Conservation (phyloP, 73 alveolate species). For the Paramecium caudatum region DNA sequence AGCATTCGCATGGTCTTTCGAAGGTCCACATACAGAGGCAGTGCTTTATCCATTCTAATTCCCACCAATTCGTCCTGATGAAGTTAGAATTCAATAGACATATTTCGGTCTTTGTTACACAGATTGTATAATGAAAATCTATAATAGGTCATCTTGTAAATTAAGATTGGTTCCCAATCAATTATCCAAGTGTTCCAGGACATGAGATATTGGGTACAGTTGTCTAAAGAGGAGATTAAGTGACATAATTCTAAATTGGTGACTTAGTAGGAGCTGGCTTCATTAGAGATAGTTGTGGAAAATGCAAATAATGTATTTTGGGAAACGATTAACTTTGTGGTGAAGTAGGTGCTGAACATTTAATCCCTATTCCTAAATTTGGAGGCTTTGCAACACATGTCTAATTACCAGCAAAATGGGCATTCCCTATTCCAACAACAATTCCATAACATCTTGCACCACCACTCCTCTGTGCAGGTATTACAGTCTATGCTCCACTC, state of each 20-base stretch:
- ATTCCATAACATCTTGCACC: conserved; percentile 78
- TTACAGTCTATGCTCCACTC: conserved; percentile 84
- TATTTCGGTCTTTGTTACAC: conserved; percentile 64
- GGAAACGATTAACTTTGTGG: conserved; percentile 84
- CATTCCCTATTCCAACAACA: conserved; percentile 80
- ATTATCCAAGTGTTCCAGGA: conserved; percentile 77
- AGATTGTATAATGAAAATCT: conserved; percentile 24
- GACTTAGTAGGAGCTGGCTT: conserved; percentile 83
- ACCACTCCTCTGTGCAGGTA: conserved; percentile 90
- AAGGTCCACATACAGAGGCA: conserved; percentile 59
- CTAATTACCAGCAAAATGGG: conserved; percentile 81
- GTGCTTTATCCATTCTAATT: conserved; percentile 47
- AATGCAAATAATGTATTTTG: conserved; percentile 77
- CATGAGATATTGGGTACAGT: conserved; percentile 77
- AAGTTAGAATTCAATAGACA: conserved; percentile 55
- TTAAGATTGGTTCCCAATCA: conserved; percentile 67
- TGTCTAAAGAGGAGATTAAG: conserved; percentile 71
- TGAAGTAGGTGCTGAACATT: conserved; percentile 72
- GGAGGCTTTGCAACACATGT: conserved; percentile 91
- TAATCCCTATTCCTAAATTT: conserved; percentile 79
- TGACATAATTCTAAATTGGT: conserved; percentile 70
- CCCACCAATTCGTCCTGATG: conserved; percentile 56
- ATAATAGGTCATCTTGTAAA: conserved; percentile 55
- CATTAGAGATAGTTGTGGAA: conserved; percentile 84
- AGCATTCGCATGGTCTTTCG: conserved; percentile 70